Evolutionary conservation across 2,329 filamentous ascomycete genomes (phyloP), one percentile per base, ranked within the genome.

Genomic region (Botrytis medusae): DNA sequence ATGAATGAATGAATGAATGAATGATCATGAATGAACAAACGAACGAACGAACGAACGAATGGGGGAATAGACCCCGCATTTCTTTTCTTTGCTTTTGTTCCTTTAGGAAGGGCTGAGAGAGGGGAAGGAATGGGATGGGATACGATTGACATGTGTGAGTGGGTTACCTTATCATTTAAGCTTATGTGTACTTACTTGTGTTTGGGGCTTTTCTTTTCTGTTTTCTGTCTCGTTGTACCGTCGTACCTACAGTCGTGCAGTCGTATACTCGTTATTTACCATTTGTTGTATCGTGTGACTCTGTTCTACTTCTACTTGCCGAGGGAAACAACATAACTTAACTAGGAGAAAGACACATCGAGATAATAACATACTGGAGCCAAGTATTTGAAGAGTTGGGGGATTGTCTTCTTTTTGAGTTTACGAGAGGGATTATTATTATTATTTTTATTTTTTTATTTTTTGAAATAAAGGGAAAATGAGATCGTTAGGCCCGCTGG

Each of bases 381-480:
- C 34, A 8, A 37, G 5, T n/a, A n/a, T 51, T n/a, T n/a, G 48
- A n/a, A 51, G 25, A 0, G 10, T 6, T 2, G 25, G 8, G 3
- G 14, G 14, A 57, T 18, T 18, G 7, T 51, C 14, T 57, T 57
- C 29, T 16, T 16, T n/a, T 25, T 9, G 25, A 54, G n/a, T n/a
- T 7, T 8, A 16, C 0, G 2, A 48, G 22, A 51, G 22, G 22
- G 1, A n/a, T 16, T 37, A 1, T 6, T 37, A 1, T 37, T n/a
- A n/a, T 8, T 37, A 37, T 37, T 7, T 37, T 37, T 37, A 8
- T 37, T 37, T 37, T 37, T n/a, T 51, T n/a, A n/a, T 14, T 9
- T 2, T 25, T 25, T 48, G 46, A 48, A 22, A 48, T 10, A 25
- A 46, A 51, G 25, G 14, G 22, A 68, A 37, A 14, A 72, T 72